Conservation (phyloP, 148 eudicot genomes). For the Heliamphora exappendiculata region DNA sequence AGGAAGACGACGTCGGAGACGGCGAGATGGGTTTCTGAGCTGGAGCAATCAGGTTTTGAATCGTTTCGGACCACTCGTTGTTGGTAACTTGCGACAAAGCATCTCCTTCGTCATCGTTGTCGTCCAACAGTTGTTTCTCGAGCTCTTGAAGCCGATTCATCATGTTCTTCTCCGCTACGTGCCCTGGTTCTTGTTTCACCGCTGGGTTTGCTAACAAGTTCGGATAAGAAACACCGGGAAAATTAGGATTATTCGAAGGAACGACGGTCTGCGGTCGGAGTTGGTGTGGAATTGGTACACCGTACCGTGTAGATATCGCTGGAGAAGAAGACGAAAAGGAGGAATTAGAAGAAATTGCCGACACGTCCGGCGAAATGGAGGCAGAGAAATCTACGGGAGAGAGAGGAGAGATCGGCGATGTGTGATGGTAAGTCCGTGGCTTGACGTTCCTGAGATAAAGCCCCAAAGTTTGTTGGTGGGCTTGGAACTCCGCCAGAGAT, state of each 20-base stretch:
- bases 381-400: conserved; percentile 28
- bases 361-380: conserved; percentile 20
- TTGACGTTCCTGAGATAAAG: conserved; percentile 48
- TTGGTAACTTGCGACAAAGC: conserved; percentile 59
- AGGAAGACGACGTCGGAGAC: conserved; percentile 67
- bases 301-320: conserved; percentile 32
- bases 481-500: conserved; percentile 56
- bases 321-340: conserved; percentile 13
- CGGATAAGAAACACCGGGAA: conserved; percentile 10
- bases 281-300: conserved; percentile 40
- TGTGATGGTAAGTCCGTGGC: conserved; percentile 34
- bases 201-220: conserved; percentile 18
- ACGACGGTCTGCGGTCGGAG: conserved; percentile 9
- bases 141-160: conserved; percentile 54
- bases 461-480: conserved; percentile 36
- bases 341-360: conserved; percentile 16
- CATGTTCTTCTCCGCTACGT: conserved; percentile 29
- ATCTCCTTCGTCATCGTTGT: conserved; percentile 50
- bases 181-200: conserved; percentile 9
- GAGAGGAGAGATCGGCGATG: conserved; percentile 37
- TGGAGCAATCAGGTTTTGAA: conserved; percentile 40
- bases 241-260: conserved; percentile 12
- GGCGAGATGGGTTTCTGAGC: conserved; percentile 32
- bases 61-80: conserved; percentile 87
- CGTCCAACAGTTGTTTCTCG: conserved; percentile 67